A percentile compares a stretch with the other conserved stretches of the same genome.
Evolutionary conservation across 2,329 filamentous ascomycete genomes (phyloP).

Genomic region (Periconia sp.): DNA sequence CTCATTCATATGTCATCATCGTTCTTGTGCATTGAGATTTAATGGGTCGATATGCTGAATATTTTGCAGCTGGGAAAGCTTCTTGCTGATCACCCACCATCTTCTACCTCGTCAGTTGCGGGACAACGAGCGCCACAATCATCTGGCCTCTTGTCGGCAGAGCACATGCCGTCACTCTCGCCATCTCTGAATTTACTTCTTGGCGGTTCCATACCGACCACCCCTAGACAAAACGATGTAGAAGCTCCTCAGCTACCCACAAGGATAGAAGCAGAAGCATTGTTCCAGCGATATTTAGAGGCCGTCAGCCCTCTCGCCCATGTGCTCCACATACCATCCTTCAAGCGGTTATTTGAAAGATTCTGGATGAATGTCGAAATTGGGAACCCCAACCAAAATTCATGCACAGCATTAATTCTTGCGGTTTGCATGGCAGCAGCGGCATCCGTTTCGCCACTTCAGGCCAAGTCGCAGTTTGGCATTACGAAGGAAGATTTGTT

Average conservation of each 20-base stretch:
- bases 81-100: constrained; percentile 35
- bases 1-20: constrained; percentile 10
- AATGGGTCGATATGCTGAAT: constrained; percentile 3
- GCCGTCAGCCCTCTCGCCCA: constrained; percentile 42
- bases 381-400: constrained; percentile 39
- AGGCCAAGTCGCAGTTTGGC: constrained; percentile 43
- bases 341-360: constrained; percentile 40
- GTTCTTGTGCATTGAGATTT: neutral
- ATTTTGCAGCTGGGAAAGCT: constrained; percentile 41
- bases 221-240: constrained; percentile 28
- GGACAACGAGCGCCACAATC: constrained; percentile 41
- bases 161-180: constrained; percentile 41
- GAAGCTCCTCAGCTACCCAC: constrained; percentile 36
- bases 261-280: constrained; percentile 37
- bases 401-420: constrained; percentile 39
- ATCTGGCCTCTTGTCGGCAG: constrained; percentile 37
- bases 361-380: constrained; percentile 42
- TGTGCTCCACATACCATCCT: constrained; percentile 40
- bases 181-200: constrained; percentile 39
- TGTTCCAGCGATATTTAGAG: constrained; percentile 38
- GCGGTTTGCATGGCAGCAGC: constrained; percentile 42
- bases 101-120: constrained; percentile 31
- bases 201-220: constrained; percentile 30
- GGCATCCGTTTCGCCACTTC: constrained; percentile 38
- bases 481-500: constrained; percentile 42